A percentile compares a stretch with the other conserved stretches of the same genome.
Evolutionary conservation across 2,329 filamentous ascomycete species (phyloP).

Genomic region (Diplocarpon rosae): DNA sequence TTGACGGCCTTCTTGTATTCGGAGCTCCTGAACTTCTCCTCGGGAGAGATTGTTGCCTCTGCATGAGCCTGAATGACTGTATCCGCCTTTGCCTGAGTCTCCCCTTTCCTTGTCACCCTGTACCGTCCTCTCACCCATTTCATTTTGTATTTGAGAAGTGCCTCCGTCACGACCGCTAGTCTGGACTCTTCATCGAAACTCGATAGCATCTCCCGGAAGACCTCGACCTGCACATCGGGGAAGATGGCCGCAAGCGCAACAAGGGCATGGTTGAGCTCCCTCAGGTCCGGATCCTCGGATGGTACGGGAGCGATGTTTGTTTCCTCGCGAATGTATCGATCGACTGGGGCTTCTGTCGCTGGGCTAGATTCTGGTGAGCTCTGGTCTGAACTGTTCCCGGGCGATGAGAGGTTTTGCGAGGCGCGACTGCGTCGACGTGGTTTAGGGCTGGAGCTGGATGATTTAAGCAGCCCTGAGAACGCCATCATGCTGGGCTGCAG

Average conservation of each 20-base stretch:
- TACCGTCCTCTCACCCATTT: slow-evolving; percentile 62
- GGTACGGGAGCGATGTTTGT: slow-evolving; percentile 38
- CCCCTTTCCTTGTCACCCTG: slow-evolving; percentile 33
- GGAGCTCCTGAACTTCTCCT: slow-evolving; percentile 56
- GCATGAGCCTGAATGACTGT: slow-evolving; percentile 2
- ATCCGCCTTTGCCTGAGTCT: slow-evolving; percentile 13
- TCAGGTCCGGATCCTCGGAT: slow-evolving; percentile 48
- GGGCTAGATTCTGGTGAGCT: slow-evolving; percentile 18
- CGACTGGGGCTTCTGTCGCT: slow-evolving; percentile 5
- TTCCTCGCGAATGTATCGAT: slow-evolving; percentile 43
- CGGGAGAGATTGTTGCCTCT: slow-evolving; percentile 35
- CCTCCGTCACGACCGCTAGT: slow-evolving; percentile 66
- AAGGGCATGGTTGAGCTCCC: slow-evolving; percentile 59
- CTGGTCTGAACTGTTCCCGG: slow-evolving; percentile 27
- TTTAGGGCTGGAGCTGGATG: slow-evolving; percentile 28
- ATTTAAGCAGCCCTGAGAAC: slow-evolving; percentile 37
- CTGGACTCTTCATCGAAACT: slow-evolving; percentile 68
- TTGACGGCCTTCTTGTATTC: slow-evolving; percentile 61
- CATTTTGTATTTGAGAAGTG: slow-evolving; percentile 59
- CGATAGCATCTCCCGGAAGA: slow-evolving; percentile 70
- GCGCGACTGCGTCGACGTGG: slow-evolving; percentile 19
- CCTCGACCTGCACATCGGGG: slow-evolving; percentile 70
- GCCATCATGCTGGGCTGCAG: slow-evolving; percentile 34
- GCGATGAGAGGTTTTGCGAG: slow-evolving; percentile 16
- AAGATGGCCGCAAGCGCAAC: slow-evolving; percentile 61